A percentile compares a stretch with the other conserved stretches of the same genome.
Evolutionary conservation across 805 yeast genomes (phyloP).

Genomic region (Wickerhamomyces silvicola): DNA sequence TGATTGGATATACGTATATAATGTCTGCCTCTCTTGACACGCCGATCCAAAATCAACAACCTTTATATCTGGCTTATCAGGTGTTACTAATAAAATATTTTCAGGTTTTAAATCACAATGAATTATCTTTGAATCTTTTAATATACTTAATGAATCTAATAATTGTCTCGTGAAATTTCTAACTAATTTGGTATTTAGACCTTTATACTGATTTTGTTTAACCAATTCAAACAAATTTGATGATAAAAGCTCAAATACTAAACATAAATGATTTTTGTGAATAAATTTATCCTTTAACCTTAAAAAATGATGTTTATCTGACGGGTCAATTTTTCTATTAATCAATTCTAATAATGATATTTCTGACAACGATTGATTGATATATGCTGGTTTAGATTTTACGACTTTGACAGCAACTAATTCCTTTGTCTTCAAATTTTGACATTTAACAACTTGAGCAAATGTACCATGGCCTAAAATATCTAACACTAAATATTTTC

Average conservation of each 20-base stretch:
- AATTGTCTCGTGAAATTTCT: slow-evolving; percentile 74
- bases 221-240: slow-evolving; percentile 85
- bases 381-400: slow-evolving; percentile 83
- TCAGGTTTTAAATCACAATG: slow-evolving; percentile 98
- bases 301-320: slow-evolving; percentile 68
- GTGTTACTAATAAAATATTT: slow-evolving; percentile 72
- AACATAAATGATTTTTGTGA: slow-evolving; percentile 87
- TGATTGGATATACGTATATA: slow-evolving; percentile 88
- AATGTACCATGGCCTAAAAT: slow-evolving; percentile 94
- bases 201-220: slow-evolving; percentile 90
- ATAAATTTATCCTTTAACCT: slow-evolving; percentile 81
- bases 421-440: slow-evolving; percentile 56
- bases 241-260: slow-evolving; percentile 85
- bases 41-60: slow-evolving; percentile 96
- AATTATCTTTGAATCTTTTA: slow-evolving; percentile 77
- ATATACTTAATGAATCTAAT: slow-evolving; percentile 69
- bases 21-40: slow-evolving; percentile 83
- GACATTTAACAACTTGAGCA: slow-evolving; percentile 97
- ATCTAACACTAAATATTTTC: slow-evolving; percentile 84
- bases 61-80: slow-evolving; percentile 66
- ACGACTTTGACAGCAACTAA: slow-evolving; percentile 93
- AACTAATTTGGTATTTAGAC: slow-evolving; percentile 74
- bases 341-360: slow-evolving; percentile 79
- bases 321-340: slow-evolving; percentile 63
- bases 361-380: slow-evolving; percentile 88